These are phyloP conservation scores for Alternaria brassicicola DNA, from an alignment of 2,329 filamentous ascomycete genomes.

Conservation along the genomic window DNA sequence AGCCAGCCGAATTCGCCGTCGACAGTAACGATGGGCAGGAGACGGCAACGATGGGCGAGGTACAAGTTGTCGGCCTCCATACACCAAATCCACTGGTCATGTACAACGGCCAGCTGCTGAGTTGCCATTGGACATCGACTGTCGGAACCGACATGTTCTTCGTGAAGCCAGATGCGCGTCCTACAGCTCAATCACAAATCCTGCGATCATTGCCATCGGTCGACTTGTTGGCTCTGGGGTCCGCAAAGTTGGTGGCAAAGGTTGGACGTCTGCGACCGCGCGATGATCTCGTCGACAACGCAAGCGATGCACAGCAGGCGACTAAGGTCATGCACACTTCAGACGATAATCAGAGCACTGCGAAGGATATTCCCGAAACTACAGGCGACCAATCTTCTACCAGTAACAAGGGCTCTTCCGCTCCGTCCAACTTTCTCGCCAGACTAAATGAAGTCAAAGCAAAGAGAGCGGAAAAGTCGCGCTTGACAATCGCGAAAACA, in stretches of 20 bases:
- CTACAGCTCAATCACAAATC: conserved; percentile 44
- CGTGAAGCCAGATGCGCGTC: conserved; percentile 38
- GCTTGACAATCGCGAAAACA: conserved; percentile 23
- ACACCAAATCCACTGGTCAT: conserved; percentile 76
- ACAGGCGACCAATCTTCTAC: conserved; percentile 1
- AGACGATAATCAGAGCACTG: background rate
- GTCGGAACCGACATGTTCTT: conserved; percentile 86
- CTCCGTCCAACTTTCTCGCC: conserved; percentile 49
- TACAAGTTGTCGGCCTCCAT: conserved; percentile 87
- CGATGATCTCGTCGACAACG: conserved; percentile 31
- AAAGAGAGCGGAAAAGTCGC: conserved; percentile 47
- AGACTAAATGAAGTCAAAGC: conserved; percentile 50
- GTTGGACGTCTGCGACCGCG: conserved; percentile 63
- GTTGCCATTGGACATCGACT: conserved; percentile 80
- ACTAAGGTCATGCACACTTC: conserved; percentile 3
- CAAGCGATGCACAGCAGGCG: conserved; percentile 3
- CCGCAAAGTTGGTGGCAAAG: conserved; percentile 71
- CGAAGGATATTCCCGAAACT: background rate
- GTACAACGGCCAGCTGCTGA: conserved; percentile 78
- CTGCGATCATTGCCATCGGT: conserved; percentile 62
- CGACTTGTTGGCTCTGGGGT: conserved; percentile 74
- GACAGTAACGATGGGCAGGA: conserved; percentile 19
- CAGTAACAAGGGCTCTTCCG: conserved; percentile 11
- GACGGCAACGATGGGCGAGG: conserved; percentile 45
- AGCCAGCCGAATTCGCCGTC: conserved; percentile 12